Conservation (phyloP, 768 basidiomycete genomes). For the Hygrophorus pudorinus region DNA sequence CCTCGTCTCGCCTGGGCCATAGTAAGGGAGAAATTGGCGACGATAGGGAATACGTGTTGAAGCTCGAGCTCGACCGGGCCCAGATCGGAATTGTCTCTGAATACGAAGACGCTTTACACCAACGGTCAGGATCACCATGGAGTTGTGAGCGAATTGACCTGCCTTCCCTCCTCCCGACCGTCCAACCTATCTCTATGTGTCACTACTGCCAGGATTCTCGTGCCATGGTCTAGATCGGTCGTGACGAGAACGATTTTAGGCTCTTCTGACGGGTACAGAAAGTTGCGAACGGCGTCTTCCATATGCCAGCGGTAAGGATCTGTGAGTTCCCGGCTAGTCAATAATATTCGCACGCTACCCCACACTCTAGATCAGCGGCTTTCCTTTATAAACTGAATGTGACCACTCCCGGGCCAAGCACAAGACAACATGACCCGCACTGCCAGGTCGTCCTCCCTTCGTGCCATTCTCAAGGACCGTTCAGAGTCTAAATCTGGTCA, state of each 20-base stretch:
- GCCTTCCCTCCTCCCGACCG: conserved; percentile 48
- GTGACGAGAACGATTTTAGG: conserved; percentile 35
- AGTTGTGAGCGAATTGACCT: conserved; percentile 12
- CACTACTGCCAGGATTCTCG: conserved; percentile 39
- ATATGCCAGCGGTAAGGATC: background rate
- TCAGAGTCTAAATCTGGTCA: conserved; percentile 72
- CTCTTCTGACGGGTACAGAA: conserved; percentile 34
- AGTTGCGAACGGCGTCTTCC: conserved; percentile 13
- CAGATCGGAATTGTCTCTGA: conserved; percentile 25
- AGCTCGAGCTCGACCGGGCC: conserved; percentile 28
- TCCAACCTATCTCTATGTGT: conserved; percentile 30
- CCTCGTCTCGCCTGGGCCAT: conserved; percentile 44
- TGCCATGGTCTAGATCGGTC: conserved; percentile 12
- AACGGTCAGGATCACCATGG: conserved; percentile 6
- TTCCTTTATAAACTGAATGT: too few relatives aligned
- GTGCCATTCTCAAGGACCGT: conserved; percentile 67
- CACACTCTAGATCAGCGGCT: background rate
- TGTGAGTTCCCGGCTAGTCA: background rate
- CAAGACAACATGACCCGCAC: conserved; percentile 64
- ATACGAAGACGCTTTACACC: conserved; percentile 36
- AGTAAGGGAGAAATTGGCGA: conserved; percentile 39
- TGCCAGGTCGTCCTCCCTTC: conserved; percentile 58
- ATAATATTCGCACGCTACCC: conserved; percentile 3
- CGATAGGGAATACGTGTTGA: conserved; percentile 47
- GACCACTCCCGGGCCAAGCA: background rate